phyloP scores from a whole-genome alignment of 495 filamentous ascomycete genomes.

The Chaetomidium leptoderma region DNA sequence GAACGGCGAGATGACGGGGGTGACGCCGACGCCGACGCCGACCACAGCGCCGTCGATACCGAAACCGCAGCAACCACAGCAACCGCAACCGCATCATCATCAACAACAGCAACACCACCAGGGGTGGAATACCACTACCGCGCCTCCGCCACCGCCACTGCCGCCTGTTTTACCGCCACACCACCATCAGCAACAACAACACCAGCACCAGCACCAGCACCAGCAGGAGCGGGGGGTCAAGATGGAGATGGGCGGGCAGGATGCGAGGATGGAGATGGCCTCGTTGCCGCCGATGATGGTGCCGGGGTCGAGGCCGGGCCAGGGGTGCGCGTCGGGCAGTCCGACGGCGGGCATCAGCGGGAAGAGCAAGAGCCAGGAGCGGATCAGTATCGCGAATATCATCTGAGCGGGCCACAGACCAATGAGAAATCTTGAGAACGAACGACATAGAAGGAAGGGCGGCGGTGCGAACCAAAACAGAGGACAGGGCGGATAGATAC shows the following conservation, averaged over 20 bases:
- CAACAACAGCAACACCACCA: constrained; percentile 8
- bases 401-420: constrained; percentile 56
- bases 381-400: constrained; percentile 79
- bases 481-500: too few species aligned
- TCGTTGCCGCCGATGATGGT: constrained; percentile 6
- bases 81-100: not conserved
- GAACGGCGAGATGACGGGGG: constrained; percentile 5
- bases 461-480: too few species aligned
- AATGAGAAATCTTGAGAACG: too few species aligned
- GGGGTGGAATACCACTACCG: not conserved
- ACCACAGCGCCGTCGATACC: not conserved
- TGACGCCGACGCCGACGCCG: constrained; percentile 4
- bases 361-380: constrained; percentile 45
- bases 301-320: not conserved
- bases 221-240: constrained; percentile 23
- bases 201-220: constrained; percentile 14
- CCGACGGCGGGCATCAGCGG: constrained; percentile 27
- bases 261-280: constrained; percentile 12
- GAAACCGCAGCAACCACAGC: not conserved
- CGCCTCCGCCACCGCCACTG: constrained; percentile 4
- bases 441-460: too few species aligned
- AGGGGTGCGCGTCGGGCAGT: constrained; percentile 20
- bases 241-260: constrained; percentile 35
- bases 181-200: constrained; percentile 21
- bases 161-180: not conserved